Base-by-base conservation (phyloP, 78 protist species). In the Acrasis kona region DNA sequence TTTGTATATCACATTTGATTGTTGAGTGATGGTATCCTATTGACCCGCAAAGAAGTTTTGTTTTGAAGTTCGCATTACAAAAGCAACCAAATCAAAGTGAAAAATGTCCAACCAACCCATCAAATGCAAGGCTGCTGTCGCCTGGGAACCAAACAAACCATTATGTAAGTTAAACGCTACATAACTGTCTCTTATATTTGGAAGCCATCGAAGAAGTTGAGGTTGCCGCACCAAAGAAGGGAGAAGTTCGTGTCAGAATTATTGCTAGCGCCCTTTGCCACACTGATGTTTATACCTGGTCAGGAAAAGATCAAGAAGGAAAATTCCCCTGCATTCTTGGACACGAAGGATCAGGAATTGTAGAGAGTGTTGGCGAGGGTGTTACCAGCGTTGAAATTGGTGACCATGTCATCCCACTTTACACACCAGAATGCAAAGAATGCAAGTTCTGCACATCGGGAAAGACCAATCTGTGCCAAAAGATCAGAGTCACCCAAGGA, bases 281-380 rank as follows among this genome's bases (percentile, higher is more conserved):
- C 83, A 94, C 97, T 10, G 97, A 94, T 72, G 81, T 77, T 7
- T 91, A 91, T 74, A 8, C 75, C 9, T n/a, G 37, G 66, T 6
- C 12, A 19, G 88, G 79, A 12, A 36, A 39, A 6, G 91, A 89
- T 37, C 50, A 85, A 37, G 95, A 91, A 83, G 95, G 95, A 41
- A 36, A 79, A 7, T 93, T 91, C 87, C 96, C 81, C 6, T 3
- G 50, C 75, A 87, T 92, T 57, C 82, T 92, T 12, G 98, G 98
- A 30, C 96, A 94, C 69, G 98, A 94, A 70, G 98, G 91, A 31
- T 94, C 87, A 61, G 93, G 92, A 65, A 28, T 91, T 12, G 98
- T 95, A 38, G 96, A 92, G 84, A 34, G 73, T 10, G 83, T 95
- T 32, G 98, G 98, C 42, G 96, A 90, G 61, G 97, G 93, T 38